A percentile compares a stretch with the other conserved stretches of the same genome.
Evolutionary conservation across 106 monocot genomes (phyloP).

Genomic region (Posidonia australis): DNA sequence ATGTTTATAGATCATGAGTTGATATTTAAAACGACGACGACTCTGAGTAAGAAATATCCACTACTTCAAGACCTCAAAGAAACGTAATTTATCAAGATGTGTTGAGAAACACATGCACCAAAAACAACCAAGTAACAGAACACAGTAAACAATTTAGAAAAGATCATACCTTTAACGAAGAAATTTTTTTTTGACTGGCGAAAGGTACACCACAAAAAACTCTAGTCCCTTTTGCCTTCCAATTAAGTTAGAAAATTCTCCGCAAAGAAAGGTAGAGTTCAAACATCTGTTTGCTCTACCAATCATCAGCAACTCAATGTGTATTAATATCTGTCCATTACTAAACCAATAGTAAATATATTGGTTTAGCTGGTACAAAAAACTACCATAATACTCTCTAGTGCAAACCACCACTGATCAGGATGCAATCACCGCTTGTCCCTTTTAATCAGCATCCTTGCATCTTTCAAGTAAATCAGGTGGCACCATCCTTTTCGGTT

Average conservation of each 20-base stretch:
- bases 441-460: neutral
- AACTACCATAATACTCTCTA: conserved; percentile 10
- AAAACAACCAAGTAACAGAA: no score
- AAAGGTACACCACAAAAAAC: conserved; percentile 6
- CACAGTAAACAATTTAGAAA: neutral
- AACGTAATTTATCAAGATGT: no score
- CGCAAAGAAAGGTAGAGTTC: neutral
- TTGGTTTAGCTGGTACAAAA: conserved; percentile 18
- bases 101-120: no score
- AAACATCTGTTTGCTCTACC: conserved; percentile 5
- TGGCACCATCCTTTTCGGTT: conserved; percentile 35
- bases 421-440: neutral
- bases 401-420: neutral
- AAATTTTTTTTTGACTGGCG: neutral
- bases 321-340: neutral
- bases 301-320: neutral
- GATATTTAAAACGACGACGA: no score
- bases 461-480: conserved; percentile 7
- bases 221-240: neutral
- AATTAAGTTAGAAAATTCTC: neutral
- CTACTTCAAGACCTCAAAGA: no score
- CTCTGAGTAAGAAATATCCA: no score
- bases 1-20: no score
- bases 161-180: neutral
- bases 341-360: conserved; percentile 11